Conservation (phyloP, 768 basidiomycete species). For the Suillus subluteus region DNA sequence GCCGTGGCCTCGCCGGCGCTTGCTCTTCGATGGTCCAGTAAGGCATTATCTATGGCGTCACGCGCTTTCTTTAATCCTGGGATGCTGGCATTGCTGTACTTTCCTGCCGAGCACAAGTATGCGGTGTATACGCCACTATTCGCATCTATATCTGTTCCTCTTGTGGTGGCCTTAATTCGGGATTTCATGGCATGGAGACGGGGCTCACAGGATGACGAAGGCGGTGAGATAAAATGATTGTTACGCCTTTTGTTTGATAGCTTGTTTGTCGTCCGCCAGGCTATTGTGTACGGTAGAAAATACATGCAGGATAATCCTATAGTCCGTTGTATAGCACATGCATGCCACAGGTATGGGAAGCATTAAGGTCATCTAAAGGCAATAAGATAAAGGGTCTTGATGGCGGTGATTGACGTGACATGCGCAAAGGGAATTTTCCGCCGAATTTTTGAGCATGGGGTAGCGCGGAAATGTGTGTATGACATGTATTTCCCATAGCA, state of each 20-base stretch:
- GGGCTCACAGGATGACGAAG: conserved; percentile 19
- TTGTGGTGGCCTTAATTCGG: conserved; percentile 72
- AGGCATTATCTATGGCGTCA: conserved; percentile 68
- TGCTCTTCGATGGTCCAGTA: conserved; percentile 61
- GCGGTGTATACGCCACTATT: conserved; percentile 96
- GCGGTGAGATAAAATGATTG: conserved; percentile 16
- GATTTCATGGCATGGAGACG: conserved; percentile 70
- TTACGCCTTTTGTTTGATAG: not conserved
- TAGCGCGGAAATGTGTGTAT: not conserved
- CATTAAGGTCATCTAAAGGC: not conserved
- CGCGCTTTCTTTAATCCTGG: conserved; percentile 96
- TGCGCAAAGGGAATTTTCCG: not conserved
- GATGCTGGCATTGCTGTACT: conserved; percentile 95
- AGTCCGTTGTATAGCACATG: not conserved
- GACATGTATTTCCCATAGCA: not conserved
- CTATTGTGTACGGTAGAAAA: not conserved
- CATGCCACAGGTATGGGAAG: not conserved
- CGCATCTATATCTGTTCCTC: conserved; percentile 84
- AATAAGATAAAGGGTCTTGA: not conserved
- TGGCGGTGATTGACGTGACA: conserved; percentile 2
- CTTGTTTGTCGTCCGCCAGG: not conserved
- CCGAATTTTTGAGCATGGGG: not conserved
- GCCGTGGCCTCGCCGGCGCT: conserved; percentile 23
- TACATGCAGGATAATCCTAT: not conserved
- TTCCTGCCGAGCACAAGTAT: conserved; percentile 97